A percentile compares a stretch with the other conserved stretches of the same genome.
phyloP scores from a whole-genome alignment of 441 rosid genomes.

The Metrosideros polymorpha region DNA sequence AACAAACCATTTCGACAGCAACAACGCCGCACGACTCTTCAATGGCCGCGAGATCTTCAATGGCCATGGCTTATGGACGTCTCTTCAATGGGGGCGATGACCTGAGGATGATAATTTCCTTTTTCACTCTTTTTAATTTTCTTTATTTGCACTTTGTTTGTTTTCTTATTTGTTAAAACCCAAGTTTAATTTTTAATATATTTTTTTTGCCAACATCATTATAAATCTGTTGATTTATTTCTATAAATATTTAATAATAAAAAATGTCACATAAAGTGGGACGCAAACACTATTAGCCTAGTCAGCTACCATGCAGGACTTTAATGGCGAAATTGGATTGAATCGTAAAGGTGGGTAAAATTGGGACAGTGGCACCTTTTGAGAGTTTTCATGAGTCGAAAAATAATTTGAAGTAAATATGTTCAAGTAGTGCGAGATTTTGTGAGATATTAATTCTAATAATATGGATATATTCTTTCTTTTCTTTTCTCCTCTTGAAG shows the following conservation, averaged over 20 bases:
- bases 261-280: neutral
- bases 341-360: neutral
- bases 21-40: neutral
- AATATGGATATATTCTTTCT: neutral
- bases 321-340: fast-evolving
- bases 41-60: too few species aligned
- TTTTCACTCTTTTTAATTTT: neutral
- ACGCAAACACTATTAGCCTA: neutral
- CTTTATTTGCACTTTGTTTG: neutral
- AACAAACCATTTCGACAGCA: neutral
- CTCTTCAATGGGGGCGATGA: neutral
- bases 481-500: neutral
- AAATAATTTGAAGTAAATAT: neutral
- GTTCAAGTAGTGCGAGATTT: neutral
- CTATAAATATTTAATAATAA: neutral
- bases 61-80: neutral
- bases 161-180: neutral
- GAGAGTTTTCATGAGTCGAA: neutral
- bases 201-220: neutral
- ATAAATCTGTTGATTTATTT: neutral
- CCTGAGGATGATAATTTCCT: neutral
- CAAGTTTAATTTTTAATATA: fast-evolving
- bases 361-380: neutral
- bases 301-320: neutral
- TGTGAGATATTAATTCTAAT: neutral